Percentiles rank a stretch among this genome's conserved stretches.
These are phyloP conservation scores for Amesomyces nigricolor DNA, from an alignment of 2,329 filamentous ascomycete species.

Conservation along the genomic window DNA sequence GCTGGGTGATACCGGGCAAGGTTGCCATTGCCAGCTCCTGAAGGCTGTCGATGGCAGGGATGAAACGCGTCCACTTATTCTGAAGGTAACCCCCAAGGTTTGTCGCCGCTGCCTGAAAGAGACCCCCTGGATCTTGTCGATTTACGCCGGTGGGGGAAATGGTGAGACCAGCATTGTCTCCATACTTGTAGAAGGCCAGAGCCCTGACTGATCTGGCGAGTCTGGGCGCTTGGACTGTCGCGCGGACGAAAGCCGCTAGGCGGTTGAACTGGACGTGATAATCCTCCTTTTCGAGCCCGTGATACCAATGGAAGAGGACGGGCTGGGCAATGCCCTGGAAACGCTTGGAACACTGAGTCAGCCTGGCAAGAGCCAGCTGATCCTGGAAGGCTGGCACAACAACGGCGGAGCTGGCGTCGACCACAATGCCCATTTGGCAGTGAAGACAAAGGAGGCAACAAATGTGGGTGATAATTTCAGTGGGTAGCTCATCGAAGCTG, in stretches of 20 bases:
- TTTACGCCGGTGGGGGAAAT: too few relatives aligned
- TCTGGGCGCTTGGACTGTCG: neutral
- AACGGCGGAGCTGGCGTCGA: neutral
- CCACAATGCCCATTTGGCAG: neutral
- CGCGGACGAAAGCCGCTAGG: neutral
- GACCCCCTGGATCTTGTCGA: neutral
- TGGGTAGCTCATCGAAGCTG: neutral
- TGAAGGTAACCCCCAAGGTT: neutral
- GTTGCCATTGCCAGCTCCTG: neutral
- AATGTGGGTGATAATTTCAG: neutral
- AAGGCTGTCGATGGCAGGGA: neutral
- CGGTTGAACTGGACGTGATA: neutral
- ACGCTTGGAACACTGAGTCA: neutral
- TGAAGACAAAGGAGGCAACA: neutral
- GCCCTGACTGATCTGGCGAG: neutral
- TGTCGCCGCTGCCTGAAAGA: neutral
- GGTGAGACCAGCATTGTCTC: neutral
- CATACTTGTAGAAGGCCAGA: neutral
- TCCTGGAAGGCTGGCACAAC: neutral
- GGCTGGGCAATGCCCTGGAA: neutral
- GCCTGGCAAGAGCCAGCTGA: neutral
- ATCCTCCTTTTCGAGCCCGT: neutral
- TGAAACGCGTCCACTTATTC: neutral
- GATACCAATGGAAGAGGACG: neutral
- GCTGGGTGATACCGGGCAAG: neutral